phyloP scores from a whole-genome alignment of 2,329 filamentous ascomycete genomes.

The Alternaria sp. region DNA sequence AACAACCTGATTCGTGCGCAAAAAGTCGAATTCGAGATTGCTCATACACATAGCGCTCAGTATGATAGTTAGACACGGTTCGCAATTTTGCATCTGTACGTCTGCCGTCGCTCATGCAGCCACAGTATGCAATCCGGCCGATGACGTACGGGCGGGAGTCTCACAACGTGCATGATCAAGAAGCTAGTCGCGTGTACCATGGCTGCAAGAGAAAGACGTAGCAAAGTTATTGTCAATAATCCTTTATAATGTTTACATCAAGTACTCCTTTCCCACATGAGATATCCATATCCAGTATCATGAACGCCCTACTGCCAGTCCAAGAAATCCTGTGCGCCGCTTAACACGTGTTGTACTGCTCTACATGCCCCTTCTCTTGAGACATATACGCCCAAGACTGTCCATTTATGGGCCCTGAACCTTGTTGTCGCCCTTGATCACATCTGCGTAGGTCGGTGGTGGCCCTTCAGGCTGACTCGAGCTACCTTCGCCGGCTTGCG shows the following conservation, averaged over 20 bases:
- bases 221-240: neutral
- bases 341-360: neutral
- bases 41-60: neutral
- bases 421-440: conserved; percentile 89
- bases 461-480: conserved; percentile 51
- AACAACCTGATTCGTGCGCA: neutral
- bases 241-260: neutral
- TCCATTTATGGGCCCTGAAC: conserved; percentile 63
- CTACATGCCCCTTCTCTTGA: neutral
- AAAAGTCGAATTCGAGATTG: neutral
- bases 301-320: neutral
- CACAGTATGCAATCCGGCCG: neutral
- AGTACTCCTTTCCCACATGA: neutral
- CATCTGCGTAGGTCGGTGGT: conserved; percentile 89
- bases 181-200: neutral
- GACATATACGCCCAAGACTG: neutral
- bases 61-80: neutral
- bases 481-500: conserved; percentile 34
- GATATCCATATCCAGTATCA: neutral
- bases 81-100: too few species aligned
- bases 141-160: neutral
- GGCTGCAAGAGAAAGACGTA: neutral
- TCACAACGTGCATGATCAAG: neutral
- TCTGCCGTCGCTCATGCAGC: neutral
- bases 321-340: neutral